These are phyloP conservation scores for Rhodotorula sp. DNA, from an alignment of 1,284 basidiomycete genomes.

Conservation along the genomic window DNA sequence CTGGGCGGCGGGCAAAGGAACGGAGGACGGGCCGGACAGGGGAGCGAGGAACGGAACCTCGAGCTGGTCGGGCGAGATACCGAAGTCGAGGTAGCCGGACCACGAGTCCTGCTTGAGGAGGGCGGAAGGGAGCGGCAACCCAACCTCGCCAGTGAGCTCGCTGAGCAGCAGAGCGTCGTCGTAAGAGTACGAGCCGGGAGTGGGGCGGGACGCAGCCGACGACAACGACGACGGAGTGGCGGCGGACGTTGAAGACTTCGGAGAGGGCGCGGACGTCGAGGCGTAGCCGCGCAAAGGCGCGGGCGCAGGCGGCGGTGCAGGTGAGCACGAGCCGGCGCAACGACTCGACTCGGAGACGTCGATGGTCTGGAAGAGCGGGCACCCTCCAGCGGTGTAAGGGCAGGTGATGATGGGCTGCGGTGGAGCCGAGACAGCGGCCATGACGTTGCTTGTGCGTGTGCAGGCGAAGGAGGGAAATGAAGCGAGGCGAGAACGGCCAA, in stretches of 20 bases:
- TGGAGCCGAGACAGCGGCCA: neutral
- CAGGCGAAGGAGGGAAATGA: neutral
- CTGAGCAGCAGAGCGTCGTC: conserved; percentile 7
- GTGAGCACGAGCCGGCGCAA: conserved; percentile 20
- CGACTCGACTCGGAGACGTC: neutral
- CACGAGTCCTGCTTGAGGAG: conserved; percentile 4
- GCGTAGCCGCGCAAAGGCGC: neutral
- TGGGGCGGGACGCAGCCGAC: neutral
- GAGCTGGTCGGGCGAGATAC: conserved; percentile 11
- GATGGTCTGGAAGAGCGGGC: conserved; percentile 32
- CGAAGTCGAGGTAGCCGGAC: conserved; percentile 23
- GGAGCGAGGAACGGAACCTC: conserved; percentile 1
- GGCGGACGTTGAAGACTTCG: neutral
- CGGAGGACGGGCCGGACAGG: neutral
- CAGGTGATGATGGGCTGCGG: neutral
- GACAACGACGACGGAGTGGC: neutral
- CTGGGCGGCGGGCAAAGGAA: neutral
- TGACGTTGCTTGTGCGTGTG: neutral
- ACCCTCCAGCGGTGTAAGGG: conserved; percentile 30
- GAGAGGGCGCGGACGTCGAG: neutral
- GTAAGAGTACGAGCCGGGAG: neutral
- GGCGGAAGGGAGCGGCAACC: neutral
- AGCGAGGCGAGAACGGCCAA: neutral
- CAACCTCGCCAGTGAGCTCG: conserved; percentile 3
- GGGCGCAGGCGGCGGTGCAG: neutral